These are phyloP conservation scores for Botrytis galanthina DNA, from an alignment of 2,329 filamentous ascomycete genomes.

Conservation along the genomic window DNA sequence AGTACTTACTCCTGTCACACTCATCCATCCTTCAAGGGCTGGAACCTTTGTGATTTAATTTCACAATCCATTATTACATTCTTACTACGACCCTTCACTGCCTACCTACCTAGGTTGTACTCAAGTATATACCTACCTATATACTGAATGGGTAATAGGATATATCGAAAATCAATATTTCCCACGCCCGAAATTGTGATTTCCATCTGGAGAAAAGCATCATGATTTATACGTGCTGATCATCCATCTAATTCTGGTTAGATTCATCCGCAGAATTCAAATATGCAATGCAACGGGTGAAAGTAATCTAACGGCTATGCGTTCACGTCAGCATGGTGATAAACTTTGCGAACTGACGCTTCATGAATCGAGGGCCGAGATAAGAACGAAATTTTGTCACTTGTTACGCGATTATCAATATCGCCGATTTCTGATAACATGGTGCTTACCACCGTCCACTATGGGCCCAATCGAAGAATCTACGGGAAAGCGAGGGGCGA, in stretches of 20 bases:
- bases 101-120: neutral
- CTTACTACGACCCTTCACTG: no score
- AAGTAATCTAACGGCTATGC: neutral
- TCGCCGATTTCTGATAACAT: neutral
- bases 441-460: neutral
- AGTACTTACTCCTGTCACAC: neutral
- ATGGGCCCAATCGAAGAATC: neutral
- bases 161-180: neutral
- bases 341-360: neutral
- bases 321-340: neutral
- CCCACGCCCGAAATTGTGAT: neutral
- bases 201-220: neutral
- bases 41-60: neutral
- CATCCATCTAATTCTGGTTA: neutral
- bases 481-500: neutral
- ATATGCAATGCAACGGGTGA: neutral
- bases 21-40: neutral
- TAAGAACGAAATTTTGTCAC: neutral
- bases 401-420: neutral
- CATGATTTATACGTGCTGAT: neutral
- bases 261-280: neutral
- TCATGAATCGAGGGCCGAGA: neutral
- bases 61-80: neutral
- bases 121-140: neutral
- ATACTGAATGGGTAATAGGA: neutral